Evolutionary conservation across 148 eudicot genomes (phyloP).

Genomic region (Rhododendron williamsianum): DNA sequence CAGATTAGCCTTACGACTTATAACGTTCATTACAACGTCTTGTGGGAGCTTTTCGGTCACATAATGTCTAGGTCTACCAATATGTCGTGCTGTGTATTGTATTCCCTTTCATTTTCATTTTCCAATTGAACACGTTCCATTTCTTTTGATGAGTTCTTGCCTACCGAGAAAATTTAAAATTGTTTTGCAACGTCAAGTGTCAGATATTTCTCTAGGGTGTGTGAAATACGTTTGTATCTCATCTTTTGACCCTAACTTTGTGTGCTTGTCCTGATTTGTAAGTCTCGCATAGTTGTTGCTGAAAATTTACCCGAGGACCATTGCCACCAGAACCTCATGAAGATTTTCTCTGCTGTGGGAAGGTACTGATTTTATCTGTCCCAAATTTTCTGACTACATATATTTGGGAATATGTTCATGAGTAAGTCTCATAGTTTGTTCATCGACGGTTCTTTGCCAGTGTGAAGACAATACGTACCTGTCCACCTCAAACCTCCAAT

Average conservation of each 20-base stretch:
- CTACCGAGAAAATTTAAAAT: background rate
- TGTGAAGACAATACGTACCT: slow-evolving; percentile 89
- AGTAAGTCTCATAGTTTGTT: background rate
- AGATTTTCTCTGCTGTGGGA: slow-evolving; percentile 83
- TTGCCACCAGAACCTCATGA: slow-evolving; percentile 97
- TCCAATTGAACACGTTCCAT: background rate
- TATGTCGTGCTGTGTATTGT: background rate
- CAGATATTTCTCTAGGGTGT: background rate
- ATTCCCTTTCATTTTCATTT: background rate
- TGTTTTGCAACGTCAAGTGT: background rate
- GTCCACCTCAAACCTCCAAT: slow-evolving; percentile 80
- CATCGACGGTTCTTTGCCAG: slow-evolving; percentile 31
- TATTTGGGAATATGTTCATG: background rate
- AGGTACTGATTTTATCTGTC: slow-evolving; percentile 43
- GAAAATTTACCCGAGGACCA: slow-evolving; percentile 98
- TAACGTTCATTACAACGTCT: background rate
- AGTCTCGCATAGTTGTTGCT: slow-evolving; percentile 93
- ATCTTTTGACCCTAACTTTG: background rate
- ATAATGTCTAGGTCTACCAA: background rate
- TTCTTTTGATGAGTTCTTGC: background rate
- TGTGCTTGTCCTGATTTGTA: slow-evolving; percentile 8
- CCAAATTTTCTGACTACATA: background rate
- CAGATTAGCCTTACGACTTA: background rate
- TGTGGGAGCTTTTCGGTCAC: background rate
- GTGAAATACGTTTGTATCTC: background rate